Evolutionary conservation across 257 asterid species (phyloP).

Genomic region (Solanum arcanum): DNA sequence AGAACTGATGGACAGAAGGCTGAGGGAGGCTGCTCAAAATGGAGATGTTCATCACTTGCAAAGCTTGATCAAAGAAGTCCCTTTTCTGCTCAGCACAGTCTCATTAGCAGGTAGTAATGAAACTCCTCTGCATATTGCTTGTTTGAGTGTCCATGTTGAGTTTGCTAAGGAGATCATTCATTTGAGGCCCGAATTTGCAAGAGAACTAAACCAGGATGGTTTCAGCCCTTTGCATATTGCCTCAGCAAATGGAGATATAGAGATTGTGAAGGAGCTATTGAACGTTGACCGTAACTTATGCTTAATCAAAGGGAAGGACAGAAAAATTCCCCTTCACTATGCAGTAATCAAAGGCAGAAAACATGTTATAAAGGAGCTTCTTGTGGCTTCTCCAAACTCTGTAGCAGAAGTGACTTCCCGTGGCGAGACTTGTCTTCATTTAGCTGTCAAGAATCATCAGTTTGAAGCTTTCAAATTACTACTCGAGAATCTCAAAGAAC

Average conservation of each 20-base stretch:
- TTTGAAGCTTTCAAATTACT: conserved; percentile 8
- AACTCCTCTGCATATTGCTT: neutral
- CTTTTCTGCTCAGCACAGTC: neutral
- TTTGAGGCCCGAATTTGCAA: neutral
- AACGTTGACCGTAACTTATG: conserved; percentile 14
- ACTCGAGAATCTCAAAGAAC: conserved; percentile 6
- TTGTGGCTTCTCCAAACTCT: conserved; percentile 7
- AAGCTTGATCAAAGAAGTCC: neutral
- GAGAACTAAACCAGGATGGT: conserved; percentile 16
- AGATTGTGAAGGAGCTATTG: conserved; percentile 22
- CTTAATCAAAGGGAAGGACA: conserved; percentile 18
- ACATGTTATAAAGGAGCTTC: conserved; percentile 7
- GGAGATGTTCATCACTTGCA: neutral
- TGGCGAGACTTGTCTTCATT: conserved; percentile 24
- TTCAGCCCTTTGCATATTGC: conserved; percentile 28
- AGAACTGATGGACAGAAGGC: neutral
- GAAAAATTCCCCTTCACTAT: conserved; percentile 28
- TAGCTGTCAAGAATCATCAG: conserved; percentile 16
- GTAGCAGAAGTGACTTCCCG: conserved; percentile 17
- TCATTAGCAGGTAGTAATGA: neutral
- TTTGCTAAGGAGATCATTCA: neutral
- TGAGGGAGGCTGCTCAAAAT: neutral
- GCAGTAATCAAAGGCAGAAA: conserved; percentile 23
- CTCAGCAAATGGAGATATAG: conserved; percentile 18
- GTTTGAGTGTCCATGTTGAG: neutral